Evolutionary conservation across 306 rosid genomes (phyloP).

Genomic region (Inga oerstediana): DNA sequence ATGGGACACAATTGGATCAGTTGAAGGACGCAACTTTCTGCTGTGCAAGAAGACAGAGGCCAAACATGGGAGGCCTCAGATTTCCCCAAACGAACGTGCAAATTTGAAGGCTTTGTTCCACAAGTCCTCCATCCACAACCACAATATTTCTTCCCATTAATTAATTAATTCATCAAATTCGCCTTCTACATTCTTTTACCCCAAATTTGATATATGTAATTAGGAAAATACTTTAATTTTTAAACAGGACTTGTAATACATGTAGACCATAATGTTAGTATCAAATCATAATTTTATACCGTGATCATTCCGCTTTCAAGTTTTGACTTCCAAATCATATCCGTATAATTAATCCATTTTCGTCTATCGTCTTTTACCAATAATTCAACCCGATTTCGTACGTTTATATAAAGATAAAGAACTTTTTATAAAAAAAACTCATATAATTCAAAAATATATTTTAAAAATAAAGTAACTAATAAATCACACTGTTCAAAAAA

Average conservation of each 20-base stretch:
- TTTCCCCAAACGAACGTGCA: constrained; percentile 36
- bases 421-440: no score
- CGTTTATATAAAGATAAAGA: no score
- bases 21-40: neutral
- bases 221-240: no score
- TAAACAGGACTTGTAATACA: neutral
- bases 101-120: constrained; percentile 65
- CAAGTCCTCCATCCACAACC: constrained; percentile 53
- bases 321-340: no score
- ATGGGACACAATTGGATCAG: neutral
- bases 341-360: no score
- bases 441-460: no score
- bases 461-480: no score
- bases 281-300: no score
- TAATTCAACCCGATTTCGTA: neutral
- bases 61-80: neutral
- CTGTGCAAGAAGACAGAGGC: neutral
- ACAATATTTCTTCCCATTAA: constrained; percentile 35
- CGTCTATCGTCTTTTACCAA: no score
- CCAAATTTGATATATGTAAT: neutral
- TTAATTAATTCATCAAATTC: neutral
- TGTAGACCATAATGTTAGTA: neutral
- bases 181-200: neutral
- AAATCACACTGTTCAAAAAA: no score
- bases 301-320: no score